Evolutionary conservation across 179 eudicot species (phyloP), one percentile per base, ranked within the genome.

Genomic region (Silene vulgaris): DNA sequence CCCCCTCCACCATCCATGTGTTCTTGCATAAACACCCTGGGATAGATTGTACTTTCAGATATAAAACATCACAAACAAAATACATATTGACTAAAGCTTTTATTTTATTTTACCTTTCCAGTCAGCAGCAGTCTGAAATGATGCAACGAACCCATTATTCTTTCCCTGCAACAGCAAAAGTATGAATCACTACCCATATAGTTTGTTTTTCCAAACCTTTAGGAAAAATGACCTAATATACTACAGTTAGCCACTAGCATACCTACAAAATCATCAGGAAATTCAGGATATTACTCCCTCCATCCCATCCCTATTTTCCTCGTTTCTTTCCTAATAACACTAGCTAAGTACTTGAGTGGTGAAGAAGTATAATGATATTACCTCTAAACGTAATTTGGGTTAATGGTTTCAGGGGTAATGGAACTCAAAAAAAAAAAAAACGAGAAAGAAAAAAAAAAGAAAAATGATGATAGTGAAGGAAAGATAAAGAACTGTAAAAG

Each of bases 161-260:
- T n/a, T 76, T 69, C 79, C 88, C 91, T 88, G 78, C 69, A 78
- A 57, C 72, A 80, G 32, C 57, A 57, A 61, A 60, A 11, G 64
- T 43, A 50, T 5, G 23, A 60, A 28, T 76, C 74, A 65, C 59
- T 29, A 73, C 26, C 62, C 48, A 21, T 52, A 4, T 45, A 73
- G 48, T 19, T 57, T 72, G 16, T 14, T 29, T 57, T 12, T 32
- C 71, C 62, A 1, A 5, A 14, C 9, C 16, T 57, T 43, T 26
- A 23, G 56, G 28, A 21, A 66, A 50, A 35, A 14, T 13, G 17
- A 21, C 65, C 11, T 9, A 4, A 57, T 32, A 50, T 50, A 4
- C 26, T 30, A 57, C 8, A 61, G 60, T 30, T 19, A 8, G 6
- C 19, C 57, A 20, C 3, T 19, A 70, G 9, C 3, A 7, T 29